phyloP scores from a whole-genome alignment of 768 basidiomycete genomes.

The Suillus sp. region DNA sequence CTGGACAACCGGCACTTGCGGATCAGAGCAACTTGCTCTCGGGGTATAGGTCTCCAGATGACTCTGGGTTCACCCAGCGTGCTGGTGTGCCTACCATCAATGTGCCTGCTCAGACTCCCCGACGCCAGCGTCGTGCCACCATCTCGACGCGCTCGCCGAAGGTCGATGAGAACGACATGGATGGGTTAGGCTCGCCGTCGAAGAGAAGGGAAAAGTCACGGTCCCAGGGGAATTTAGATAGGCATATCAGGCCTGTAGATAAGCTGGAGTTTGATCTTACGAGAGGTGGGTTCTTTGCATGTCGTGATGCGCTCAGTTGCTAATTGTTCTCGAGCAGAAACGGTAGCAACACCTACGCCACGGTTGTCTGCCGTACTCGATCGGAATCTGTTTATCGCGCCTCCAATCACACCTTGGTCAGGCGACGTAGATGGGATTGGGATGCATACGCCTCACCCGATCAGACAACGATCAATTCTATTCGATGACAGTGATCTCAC shows the following conservation, averaged over 20 bases:
- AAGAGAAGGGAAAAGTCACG: constrained; percentile 67
- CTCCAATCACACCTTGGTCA: constrained; percentile 41
- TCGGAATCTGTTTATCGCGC: constrained; percentile 65
- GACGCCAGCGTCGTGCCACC: constrained; percentile 55
- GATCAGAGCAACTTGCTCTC: constrained; percentile 29
- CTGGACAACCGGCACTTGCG: constrained; percentile 16
- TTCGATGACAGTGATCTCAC: constrained; percentile 52
- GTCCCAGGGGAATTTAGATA: constrained; percentile 64
- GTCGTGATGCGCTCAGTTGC: neutral
- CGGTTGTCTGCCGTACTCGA: constrained; percentile 71
- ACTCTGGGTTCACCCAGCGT: constrained; percentile 22
- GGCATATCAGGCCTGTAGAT: constrained; percentile 68
- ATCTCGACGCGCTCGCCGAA: constrained; percentile 65
- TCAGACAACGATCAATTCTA: constrained; percentile 16
- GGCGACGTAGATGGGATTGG: constrained; percentile 38
- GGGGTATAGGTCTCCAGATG: constrained; percentile 19
- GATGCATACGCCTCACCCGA: constrained; percentile 21
- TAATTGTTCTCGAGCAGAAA: constrained; percentile 25
- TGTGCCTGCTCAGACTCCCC: constrained; percentile 35
- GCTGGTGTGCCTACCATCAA: constrained; percentile 21
- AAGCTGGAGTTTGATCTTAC: constrained; percentile 66
- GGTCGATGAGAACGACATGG: constrained; percentile 35
- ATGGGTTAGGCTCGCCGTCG: constrained; percentile 51
- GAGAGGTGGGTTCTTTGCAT: constrained; percentile 47
- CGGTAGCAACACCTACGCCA: constrained; percentile 44